Conservation (phyloP, 805 yeast genomes). For the Kodamaea nitidulidarum region DNA sequence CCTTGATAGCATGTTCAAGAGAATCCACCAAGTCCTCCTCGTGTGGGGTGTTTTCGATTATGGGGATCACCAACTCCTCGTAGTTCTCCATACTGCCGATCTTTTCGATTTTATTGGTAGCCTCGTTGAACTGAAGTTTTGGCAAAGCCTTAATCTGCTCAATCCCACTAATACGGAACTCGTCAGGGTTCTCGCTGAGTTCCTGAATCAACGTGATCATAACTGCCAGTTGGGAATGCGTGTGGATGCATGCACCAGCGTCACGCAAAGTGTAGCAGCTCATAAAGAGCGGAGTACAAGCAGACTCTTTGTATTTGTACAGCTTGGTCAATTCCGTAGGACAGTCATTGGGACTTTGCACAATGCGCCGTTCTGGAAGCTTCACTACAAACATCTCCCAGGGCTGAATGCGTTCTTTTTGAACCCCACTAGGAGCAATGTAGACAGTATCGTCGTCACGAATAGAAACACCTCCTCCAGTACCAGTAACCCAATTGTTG, state of each 20-base stretch:
- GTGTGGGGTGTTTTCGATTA: constrained; percentile 84
- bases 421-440: constrained; percentile 95
- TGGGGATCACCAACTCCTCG: constrained; percentile 80
- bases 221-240: constrained; percentile 89
- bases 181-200: constrained; percentile 49
- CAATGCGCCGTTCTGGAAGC: constrained; percentile 45
- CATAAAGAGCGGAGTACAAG: constrained; percentile 86
- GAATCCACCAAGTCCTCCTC: constrained; percentile 78
- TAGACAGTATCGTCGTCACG: constrained; percentile 51
- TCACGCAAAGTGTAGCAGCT: constrained; percentile 62
- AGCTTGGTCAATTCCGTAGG: constrained; percentile 34
- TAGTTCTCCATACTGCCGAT: constrained; percentile 67
- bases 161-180: constrained; percentile 70
- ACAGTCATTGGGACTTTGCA: constrained; percentile 54
- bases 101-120: constrained; percentile 42
- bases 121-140: constrained; percentile 29
- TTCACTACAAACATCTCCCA: constrained; percentile 77
- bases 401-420: constrained; percentile 83
- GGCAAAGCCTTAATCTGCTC: constrained; percentile 96
- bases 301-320: constrained; percentile 73
- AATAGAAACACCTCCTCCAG: constrained; percentile 93
- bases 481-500: constrained; percentile 91
- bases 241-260: constrained; percentile 92
- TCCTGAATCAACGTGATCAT: constrained; percentile 57
- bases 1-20: constrained; percentile 57